Percentiles rank a stretch among this genome's conserved stretches.
phyloP scores from a whole-genome alignment of 345 rosid genomes.

The Cochlearia excelsa region DNA sequence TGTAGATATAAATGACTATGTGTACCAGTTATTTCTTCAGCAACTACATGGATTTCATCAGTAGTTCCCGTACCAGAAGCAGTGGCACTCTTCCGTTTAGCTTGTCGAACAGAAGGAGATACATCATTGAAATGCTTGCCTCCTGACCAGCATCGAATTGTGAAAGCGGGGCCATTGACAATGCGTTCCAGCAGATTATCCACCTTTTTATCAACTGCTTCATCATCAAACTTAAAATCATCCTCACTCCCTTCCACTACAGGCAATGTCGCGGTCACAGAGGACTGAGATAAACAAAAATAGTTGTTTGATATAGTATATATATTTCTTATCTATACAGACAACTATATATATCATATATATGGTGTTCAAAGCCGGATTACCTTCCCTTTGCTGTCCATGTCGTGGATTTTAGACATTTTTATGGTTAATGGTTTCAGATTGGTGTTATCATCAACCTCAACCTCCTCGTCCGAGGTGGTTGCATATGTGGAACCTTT shows the following conservation, averaged over 20 bases:
- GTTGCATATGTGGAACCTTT: not conserved
- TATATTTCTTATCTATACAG: too few species aligned
- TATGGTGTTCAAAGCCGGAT: not conserved
- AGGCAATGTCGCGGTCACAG: not conserved
- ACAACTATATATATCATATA: not conserved
- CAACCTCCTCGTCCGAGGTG: not conserved
- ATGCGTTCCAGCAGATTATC: not conserved
- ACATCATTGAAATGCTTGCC: not conserved
- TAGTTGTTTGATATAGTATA: not conserved
- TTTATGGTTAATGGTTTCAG: slow-evolving; percentile 4
- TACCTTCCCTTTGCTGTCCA: not conserved
- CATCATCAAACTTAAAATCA: not conserved
- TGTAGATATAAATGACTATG: not conserved
- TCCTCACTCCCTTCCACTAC: not conserved
- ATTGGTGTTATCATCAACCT: slow-evolving; percentile 10
- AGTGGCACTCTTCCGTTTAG: not conserved
- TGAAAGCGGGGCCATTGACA: not conserved
- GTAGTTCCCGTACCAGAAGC: not conserved
- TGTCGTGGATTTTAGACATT: not conserved
- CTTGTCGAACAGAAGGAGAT: not conserved
- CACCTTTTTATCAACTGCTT: not conserved
- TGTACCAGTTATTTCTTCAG: not conserved
- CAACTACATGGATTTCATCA: not conserved
- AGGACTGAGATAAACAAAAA: not conserved
- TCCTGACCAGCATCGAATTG: not conserved